These are phyloP conservation scores for Moniliophthora roreri DNA, from an alignment of 1,284 basidiomycete species.

Conservation along the genomic window DNA sequence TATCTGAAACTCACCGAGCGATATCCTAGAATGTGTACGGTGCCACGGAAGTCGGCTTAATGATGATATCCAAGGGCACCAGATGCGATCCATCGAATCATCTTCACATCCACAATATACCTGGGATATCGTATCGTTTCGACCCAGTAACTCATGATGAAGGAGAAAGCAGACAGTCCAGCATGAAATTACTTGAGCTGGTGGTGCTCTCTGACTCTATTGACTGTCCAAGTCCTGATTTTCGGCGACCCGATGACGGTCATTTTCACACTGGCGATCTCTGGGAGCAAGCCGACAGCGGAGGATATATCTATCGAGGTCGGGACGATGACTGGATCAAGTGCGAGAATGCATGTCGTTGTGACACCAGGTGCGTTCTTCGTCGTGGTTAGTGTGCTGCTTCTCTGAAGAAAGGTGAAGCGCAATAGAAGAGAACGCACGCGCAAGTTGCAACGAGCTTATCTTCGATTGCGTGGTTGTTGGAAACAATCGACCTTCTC, in stretches of 20 bases:
- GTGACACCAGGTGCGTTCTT: slow-evolving; percentile 48
- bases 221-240: slow-evolving; percentile 47
- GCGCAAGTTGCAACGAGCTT: slow-evolving; percentile 3
- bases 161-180: slow-evolving; percentile 26
- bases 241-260: slow-evolving; percentile 44
- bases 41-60: slow-evolving; percentile 53
- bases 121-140: slow-evolving; percentile 57
- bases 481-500: slow-evolving; percentile 5
- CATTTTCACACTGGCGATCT: slow-evolving; percentile 61
- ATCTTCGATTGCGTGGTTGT: slow-evolving; percentile 8
- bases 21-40: slow-evolving; percentile 62
- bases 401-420: not conserved
- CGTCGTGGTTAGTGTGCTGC: not conserved
- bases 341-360: slow-evolving; percentile 49
- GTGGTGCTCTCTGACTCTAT: slow-evolving; percentile 47
- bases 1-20: not conserved
- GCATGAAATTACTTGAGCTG: slow-evolving; percentile 43
- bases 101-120: slow-evolving; percentile 43
- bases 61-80: not conserved
- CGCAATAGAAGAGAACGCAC: slow-evolving; percentile 6
- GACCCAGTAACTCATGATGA: slow-evolving; percentile 39
- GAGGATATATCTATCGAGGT: slow-evolving; percentile 49
- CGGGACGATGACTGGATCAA: slow-evolving; percentile 65
- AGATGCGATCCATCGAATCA: not conserved
- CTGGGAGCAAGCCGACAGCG: slow-evolving; percentile 46